Conservation (phyloP, 2,329 filamentous ascomycete genomes). For the Sphaerostilbella broomeana region DNA sequence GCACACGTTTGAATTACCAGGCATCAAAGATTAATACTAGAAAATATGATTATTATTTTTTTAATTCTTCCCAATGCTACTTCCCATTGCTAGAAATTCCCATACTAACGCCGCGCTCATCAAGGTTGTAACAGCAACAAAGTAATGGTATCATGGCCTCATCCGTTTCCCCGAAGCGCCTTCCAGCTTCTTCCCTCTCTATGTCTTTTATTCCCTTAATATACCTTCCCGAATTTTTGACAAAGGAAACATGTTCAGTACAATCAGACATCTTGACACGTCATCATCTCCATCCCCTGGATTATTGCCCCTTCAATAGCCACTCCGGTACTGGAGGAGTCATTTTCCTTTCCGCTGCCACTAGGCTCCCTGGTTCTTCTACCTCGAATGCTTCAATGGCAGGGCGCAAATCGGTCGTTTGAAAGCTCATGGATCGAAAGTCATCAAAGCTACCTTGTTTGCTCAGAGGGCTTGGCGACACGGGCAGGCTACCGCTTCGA, state of each 20-base stretch:
- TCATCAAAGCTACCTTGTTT: constrained; percentile 46
- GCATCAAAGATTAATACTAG: too few species aligned
- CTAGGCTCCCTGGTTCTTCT: constrained; percentile 19
- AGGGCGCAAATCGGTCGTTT: constrained; percentile 14
- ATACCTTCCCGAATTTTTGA: neutral
- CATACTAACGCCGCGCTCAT: constrained; percentile 11
- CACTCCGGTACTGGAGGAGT: constrained; percentile 57
- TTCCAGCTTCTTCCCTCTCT: neutral
- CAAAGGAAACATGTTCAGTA: constrained; percentile 2
- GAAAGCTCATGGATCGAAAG: constrained; percentile 25
- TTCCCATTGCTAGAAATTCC: too few species aligned
- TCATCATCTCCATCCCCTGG: too few species aligned
- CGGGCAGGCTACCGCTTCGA: constrained; percentile 49
- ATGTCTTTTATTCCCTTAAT: constrained; percentile 1
- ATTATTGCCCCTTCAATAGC: constrained; percentile 37
- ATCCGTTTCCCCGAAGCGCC: constrained; percentile 6
- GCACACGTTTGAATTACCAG: too few species aligned
- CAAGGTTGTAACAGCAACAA: constrained; percentile 6
- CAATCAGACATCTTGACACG: too few species aligned
- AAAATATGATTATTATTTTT: too few species aligned
- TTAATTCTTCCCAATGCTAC: too few species aligned
- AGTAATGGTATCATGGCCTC: constrained; percentile 13
- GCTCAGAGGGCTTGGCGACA: constrained; percentile 41
- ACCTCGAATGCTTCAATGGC: constrained; percentile 20
- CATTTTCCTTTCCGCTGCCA: constrained; percentile 37